phyloP scores from a whole-genome alignment of 2,329 filamentous ascomycete species.

The Pseudopyrenochaeta lycopersici region DNA sequence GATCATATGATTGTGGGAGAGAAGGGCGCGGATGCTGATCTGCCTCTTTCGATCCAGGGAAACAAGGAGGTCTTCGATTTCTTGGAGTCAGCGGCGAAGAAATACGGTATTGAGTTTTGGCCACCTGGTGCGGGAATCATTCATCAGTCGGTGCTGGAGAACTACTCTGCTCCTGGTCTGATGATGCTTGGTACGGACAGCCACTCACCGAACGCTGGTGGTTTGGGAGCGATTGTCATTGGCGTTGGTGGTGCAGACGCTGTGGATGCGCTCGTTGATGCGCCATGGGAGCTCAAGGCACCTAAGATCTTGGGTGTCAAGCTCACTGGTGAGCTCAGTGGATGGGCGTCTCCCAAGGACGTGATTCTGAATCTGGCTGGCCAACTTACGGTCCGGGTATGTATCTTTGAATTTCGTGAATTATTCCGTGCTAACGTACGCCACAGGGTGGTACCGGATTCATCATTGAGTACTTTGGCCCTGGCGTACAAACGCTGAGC shows the following conservation, averaged over 20 bases:
- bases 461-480: slow-evolving; percentile 93
- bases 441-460: slow-evolving; percentile 85
- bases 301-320: slow-evolving; percentile 88
- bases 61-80: slow-evolving; percentile 99
- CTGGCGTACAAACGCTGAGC: slow-evolving; percentile 87
- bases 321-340: slow-evolving; percentile 82
- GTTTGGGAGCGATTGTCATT: slow-evolving; percentile 91
- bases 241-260: slow-evolving; percentile 97
- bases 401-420: slow-evolving; percentile 15
- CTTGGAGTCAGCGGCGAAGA: slow-evolving; percentile 78
- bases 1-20: slow-evolving; percentile 99
- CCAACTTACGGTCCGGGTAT: slow-evolving; percentile 79
- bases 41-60: slow-evolving; percentile 83
- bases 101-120: slow-evolving; percentile 58
- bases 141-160: slow-evolving; percentile 97
- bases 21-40: slow-evolving; percentile 85
- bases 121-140: slow-evolving; percentile 59
- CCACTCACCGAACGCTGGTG: slow-evolving; percentile 97
- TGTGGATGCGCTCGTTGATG: slow-evolving; percentile 94
- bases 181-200: slow-evolving; percentile 99
- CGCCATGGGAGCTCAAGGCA: slow-evolving; percentile 97
- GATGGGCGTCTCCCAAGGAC: slow-evolving; percentile 95
- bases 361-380: slow-evolving; percentile 91
- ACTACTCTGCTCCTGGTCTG: slow-evolving; percentile 94
- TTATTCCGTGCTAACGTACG: slow-evolving; percentile 20